Evolutionary conservation across 2,329 filamentous ascomycete species (phyloP).

Genomic region (Hypoxylon sp.): DNA sequence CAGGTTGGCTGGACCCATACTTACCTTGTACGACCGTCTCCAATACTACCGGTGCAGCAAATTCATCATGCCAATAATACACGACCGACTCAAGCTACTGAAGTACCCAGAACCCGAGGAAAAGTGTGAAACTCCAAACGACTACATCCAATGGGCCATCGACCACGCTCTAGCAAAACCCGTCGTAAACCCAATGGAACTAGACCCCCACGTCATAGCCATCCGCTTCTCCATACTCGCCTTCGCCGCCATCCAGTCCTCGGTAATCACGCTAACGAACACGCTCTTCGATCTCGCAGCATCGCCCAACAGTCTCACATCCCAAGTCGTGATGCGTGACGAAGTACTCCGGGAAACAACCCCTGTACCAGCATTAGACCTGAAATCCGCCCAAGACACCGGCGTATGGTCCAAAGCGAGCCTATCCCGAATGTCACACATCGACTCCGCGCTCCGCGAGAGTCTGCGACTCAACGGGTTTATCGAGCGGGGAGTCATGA

Average conservation of each 20-base stretch:
- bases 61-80: conserved; percentile 48
- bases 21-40: conserved; percentile 45
- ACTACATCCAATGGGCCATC: conserved; percentile 53
- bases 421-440: conserved; percentile 48
- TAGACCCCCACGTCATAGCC: conserved; percentile 46
- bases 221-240: conserved; percentile 46
- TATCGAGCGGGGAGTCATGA: conserved; percentile 49
- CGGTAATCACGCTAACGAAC: conserved; percentile 51
- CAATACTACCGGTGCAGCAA: conserved; percentile 45
- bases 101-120: conserved; percentile 20
- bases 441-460: conserved; percentile 55
- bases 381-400: conserved; percentile 23
- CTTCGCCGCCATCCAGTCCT: conserved; percentile 52
- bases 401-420: conserved; percentile 50
- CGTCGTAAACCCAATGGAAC: conserved; percentile 39
- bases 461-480: conserved; percentile 52
- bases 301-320: conserved; percentile 37
- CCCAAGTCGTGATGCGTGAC: conserved; percentile 45
- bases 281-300: conserved; percentile 50
- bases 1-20: conserved; percentile 44
- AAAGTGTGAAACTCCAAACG: conserved; percentile 43
- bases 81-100: conserved; percentile 41
- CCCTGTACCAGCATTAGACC: not conserved
- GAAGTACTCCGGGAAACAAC: conserved; percentile 46
- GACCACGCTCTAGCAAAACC: conserved; percentile 46